phyloP scores from a whole-genome alignment of 2,329 filamentous ascomycete species.

The Colletotrichum echinochloae region DNA sequence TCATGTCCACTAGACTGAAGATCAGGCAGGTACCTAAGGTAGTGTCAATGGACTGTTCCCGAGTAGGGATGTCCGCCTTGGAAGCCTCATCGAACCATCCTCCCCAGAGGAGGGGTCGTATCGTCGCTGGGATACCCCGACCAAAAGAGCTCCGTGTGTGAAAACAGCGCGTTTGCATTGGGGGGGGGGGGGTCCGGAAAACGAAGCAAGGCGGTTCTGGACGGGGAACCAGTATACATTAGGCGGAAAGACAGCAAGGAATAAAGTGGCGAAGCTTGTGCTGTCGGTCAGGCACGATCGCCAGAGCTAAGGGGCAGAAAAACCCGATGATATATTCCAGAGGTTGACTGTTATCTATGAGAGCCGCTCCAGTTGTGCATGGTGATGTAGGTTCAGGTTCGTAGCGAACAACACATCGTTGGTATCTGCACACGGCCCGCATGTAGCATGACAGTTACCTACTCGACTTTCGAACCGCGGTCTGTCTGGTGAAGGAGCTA shows the following conservation, averaged over 20 bases:
- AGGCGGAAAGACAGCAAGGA: background rate
- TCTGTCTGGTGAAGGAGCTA: background rate
- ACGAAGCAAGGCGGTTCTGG: background rate
- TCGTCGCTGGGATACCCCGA: slow-evolving; percentile 28
- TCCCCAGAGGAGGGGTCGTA: background rate
- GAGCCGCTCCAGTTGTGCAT: slow-evolving; percentile 5
- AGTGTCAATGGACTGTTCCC: background rate
- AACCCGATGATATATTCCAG: background rate
- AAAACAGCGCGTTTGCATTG: slow-evolving; percentile 20
- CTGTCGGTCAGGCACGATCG: background rate
- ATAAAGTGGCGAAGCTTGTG: background rate
- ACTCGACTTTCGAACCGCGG: background rate
- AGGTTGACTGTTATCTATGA: background rate
- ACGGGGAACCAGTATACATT: too few relatives aligned
- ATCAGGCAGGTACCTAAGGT: background rate
- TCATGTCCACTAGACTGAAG: background rate
- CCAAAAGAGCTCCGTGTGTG: slow-evolving; percentile 28
- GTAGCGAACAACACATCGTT: background rate
- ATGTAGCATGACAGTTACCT: slow-evolving; percentile 11
- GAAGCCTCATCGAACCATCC: slow-evolving; percentile 8
- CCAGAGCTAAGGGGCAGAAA: background rate
- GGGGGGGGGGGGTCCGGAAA: slow-evolving; percentile 4
- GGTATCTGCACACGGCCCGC: background rate
- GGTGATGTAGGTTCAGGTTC: background rate
- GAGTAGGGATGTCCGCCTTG: background rate